phyloP scores from a whole-genome alignment of 768 basidiomycete species.

The Tylopilus cervinicoccineus region DNA sequence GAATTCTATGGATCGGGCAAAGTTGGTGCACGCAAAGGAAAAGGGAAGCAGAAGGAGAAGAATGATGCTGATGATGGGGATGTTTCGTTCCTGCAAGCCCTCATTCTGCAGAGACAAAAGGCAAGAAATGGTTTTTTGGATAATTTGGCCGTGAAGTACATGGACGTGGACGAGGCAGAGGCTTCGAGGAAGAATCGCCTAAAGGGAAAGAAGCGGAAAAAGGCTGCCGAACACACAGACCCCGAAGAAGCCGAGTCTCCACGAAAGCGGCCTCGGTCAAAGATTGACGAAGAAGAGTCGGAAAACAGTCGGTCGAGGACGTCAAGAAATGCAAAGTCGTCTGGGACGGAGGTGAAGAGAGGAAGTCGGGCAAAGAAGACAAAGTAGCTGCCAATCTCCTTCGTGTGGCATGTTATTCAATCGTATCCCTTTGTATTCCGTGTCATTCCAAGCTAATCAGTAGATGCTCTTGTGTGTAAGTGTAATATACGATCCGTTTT shows the following conservation, averaged over 20 bases:
- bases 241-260: conserved; percentile 38
- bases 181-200: conserved; percentile 36
- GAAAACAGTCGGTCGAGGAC: conserved; percentile 57
- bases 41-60: conserved; percentile 45
- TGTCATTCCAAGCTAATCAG: background rate
- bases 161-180: conserved; percentile 37
- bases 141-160: conserved; percentile 69
- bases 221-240: conserved; percentile 30
- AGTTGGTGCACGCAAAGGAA: conserved; percentile 52
- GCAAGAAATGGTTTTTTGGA: conserved; percentile 73
- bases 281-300: conserved; percentile 66
- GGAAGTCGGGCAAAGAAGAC: conserved; percentile 32
- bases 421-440: background rate
- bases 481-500: conserved; percentile 15
- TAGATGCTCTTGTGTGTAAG: conserved; percentile 5
- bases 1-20: conserved; percentile 85
- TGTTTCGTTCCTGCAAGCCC: conserved; percentile 66
- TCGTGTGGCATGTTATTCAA: background rate
- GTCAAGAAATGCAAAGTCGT: conserved; percentile 41
- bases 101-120: conserved; percentile 76
- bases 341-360: conserved; percentile 28
- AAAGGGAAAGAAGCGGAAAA: conserved; percentile 53
- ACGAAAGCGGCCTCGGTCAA: conserved; percentile 48
- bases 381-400: conserved; percentile 28
- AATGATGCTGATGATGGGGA: conserved; percentile 48